phyloP scores from a whole-genome alignment of 1,284 basidiomycete species.

The Wallemia ichthyophaga region DNA sequence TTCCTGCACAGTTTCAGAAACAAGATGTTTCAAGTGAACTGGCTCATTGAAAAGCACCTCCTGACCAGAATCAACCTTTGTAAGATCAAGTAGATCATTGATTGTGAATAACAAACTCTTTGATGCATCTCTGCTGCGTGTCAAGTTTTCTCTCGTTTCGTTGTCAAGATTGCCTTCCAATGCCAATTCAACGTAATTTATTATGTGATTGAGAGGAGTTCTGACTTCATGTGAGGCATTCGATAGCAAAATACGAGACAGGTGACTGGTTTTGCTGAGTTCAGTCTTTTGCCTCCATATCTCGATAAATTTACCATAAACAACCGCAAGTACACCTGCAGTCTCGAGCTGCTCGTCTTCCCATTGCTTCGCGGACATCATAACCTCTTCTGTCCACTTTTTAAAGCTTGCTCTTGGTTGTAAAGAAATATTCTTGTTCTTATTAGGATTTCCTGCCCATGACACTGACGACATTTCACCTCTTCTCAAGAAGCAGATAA shows the following conservation, averaged over 20 bases:
- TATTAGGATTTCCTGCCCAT: constrained; percentile 51
- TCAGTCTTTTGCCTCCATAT: constrained; percentile 66
- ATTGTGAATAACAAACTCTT: constrained; percentile 54
- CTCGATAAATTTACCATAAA: constrained; percentile 50
- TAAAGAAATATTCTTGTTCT: constrained; percentile 21
- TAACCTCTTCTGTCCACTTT: constrained; percentile 47
- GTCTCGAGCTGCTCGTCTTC: constrained; percentile 67
- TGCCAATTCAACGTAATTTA: constrained; percentile 56
- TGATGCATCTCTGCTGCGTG: constrained; percentile 47
- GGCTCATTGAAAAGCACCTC: constrained; percentile 55
- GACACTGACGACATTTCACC: constrained; percentile 39
- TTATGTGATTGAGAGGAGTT: constrained; percentile 32
- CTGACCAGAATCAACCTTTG: constrained; percentile 46
- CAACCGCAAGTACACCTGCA: constrained; percentile 50
- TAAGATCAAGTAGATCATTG: constrained; percentile 60
- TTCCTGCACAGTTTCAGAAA: constrained; percentile 31
- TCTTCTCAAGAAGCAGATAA: constrained; percentile 52
- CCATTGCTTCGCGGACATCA: constrained; percentile 42
- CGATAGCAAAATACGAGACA: constrained; percentile 50
- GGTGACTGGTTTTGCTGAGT: constrained; percentile 40
- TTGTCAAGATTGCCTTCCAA: constrained; percentile 43
- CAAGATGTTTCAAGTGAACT: constrained; percentile 36
- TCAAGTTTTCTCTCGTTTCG: constrained; percentile 50
- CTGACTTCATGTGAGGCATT: constrained; percentile 66
- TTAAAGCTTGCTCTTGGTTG: constrained; percentile 53